Evolutionary conservation across 495 filamentous ascomycete species (phyloP).

Genomic region (Penicillium cinerascens): DNA sequence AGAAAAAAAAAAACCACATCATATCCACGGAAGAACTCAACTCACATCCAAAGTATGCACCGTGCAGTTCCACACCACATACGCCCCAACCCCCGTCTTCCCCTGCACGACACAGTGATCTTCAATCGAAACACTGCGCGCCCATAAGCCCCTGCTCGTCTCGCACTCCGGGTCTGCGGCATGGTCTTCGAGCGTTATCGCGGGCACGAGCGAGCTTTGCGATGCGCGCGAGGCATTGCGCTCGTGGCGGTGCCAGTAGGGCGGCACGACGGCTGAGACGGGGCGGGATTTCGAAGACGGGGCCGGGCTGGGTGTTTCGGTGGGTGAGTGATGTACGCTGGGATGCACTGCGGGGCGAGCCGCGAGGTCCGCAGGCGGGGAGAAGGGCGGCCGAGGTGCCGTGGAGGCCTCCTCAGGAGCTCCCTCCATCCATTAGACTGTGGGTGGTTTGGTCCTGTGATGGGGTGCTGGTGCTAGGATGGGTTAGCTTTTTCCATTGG

Average conservation of each 20-base stretch:
- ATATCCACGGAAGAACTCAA: constrained; percentile 5
- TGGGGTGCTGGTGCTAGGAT: not conserved
- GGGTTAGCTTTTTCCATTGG: not conserved
- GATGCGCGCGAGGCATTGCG: constrained; percentile 42
- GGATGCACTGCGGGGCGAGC: not conserved
- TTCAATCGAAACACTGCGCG: constrained; percentile 60
- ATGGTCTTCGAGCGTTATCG: constrained; percentile 68
- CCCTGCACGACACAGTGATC: constrained; percentile 64
- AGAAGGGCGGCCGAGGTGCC: constrained; percentile 27
- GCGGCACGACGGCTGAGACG: constrained; percentile 42
- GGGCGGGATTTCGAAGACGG: constrained; percentile 28
- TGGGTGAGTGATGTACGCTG: no score
- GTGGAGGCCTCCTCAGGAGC: constrained; percentile 41
- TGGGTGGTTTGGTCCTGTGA: constrained; percentile 1
- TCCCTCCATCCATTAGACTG: constrained; percentile 50
- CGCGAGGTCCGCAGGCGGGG: constrained; percentile 20
- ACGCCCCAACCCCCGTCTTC: constrained; percentile 61
- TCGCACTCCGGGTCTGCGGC: constrained; percentile 59
- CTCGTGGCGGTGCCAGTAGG: constrained; percentile 49
- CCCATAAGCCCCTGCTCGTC: constrained; percentile 63
- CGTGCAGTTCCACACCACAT: constrained; percentile 71
- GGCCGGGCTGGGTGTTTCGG: not conserved
- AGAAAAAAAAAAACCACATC: constrained; percentile 17
- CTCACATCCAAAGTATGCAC: constrained; percentile 68
- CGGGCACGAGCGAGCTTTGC: constrained; percentile 41